Evolutionary conservation across 768 basidiomycete genomes (phyloP).

Genomic region (Suillus cothurnatus): DNA sequence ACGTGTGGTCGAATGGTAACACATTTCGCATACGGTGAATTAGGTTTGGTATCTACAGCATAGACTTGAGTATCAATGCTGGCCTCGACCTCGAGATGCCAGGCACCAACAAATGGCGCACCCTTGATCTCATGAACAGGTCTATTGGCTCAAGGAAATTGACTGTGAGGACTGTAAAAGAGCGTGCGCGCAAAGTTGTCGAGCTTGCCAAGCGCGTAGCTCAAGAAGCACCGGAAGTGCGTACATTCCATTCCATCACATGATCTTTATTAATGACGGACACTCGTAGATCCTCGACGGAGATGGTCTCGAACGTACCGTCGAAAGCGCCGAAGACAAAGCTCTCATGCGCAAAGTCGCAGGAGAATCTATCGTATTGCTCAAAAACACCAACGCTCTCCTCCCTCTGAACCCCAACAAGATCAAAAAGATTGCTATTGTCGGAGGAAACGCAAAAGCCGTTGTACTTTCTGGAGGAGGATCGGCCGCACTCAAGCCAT

Average conservation of each 20-base stretch:
- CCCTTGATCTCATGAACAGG: slow-evolving; percentile 65
- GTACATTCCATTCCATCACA: neutral
- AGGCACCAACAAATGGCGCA: slow-evolving; percentile 74
- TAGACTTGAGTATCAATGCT: slow-evolving; percentile 68
- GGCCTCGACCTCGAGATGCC: slow-evolving; percentile 84
- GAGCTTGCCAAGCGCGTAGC: slow-evolving; percentile 73
- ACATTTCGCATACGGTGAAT: neutral
- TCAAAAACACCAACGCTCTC: slow-evolving; percentile 64
- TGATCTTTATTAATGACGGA: neutral
- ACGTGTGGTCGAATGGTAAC: neutral
- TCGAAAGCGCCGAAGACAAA: slow-evolving; percentile 63
- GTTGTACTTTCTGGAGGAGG: slow-evolving; percentile 77
- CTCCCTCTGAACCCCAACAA: slow-evolving; percentile 38
- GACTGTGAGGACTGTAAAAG: slow-evolving; percentile 62
- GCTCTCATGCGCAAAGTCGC: slow-evolving; percentile 68
- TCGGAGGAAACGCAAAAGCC: slow-evolving; percentile 68
- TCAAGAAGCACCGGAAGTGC: slow-evolving; percentile 63
- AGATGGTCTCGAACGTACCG: slow-evolving; percentile 65
- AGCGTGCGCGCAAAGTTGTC: slow-evolving; percentile 65
- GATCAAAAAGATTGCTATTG: slow-evolving; percentile 71
- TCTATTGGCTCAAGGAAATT: slow-evolving; percentile 65
- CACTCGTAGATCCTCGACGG: slow-evolving; percentile 61
- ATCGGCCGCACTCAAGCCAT: slow-evolving; percentile 68
- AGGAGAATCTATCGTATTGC: slow-evolving; percentile 68
- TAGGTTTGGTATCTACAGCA: slow-evolving; percentile 74